Evolutionary conservation across 2,329 filamentous ascomycete species (phyloP), one percentile per base, ranked within the genome.

Genomic region (Epichloe scottii): DNA sequence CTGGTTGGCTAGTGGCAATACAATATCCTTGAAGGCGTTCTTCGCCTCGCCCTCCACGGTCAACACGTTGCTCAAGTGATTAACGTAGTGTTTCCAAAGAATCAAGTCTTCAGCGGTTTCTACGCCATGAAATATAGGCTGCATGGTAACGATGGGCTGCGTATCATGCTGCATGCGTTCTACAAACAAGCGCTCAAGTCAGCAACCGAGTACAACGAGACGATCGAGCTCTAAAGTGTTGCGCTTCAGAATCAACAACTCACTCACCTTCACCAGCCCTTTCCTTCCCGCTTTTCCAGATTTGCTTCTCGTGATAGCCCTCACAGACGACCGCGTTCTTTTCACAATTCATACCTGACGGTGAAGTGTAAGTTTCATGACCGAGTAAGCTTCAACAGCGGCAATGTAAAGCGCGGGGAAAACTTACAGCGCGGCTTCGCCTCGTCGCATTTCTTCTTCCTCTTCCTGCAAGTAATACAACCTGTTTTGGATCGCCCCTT

Each of bases 291-390:
- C 87, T 90, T 66, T 84, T 88, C 89, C 89, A 95, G 49, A 89
- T 78, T 53, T 87, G 85, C 64, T 89, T 89, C 55, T 88, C 85
- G 48, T 87, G 87, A 62, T 95, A 95, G 12, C 89, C 89, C 68
- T 95, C 89, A 63, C 89, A 95, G 12, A 90, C 81, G 12, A 95
- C 87, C 8, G 89, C 88, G 64, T 95, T 95, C 74, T 95, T 95
- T 68, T 93, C 85, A 62, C 89, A 95, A 60, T 94, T 94, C 66
- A 88, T 76, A 59, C 87, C 85, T 89, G 52, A 51, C 21, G 30
- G 19, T 26, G 15, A 21, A 11, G 19, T 21, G 14, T 21, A 49
- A 34, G 7, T 23, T 17, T 26, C 30, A 26, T 26, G 19, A 14
- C 14, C 4, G 6, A 15, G 5, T 30, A 4, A 19, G 39, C 6